Evolutionary conservation across 2,329 filamentous ascomycete genomes (phyloP).

Genomic region (Penicillium sp.): DNA sequence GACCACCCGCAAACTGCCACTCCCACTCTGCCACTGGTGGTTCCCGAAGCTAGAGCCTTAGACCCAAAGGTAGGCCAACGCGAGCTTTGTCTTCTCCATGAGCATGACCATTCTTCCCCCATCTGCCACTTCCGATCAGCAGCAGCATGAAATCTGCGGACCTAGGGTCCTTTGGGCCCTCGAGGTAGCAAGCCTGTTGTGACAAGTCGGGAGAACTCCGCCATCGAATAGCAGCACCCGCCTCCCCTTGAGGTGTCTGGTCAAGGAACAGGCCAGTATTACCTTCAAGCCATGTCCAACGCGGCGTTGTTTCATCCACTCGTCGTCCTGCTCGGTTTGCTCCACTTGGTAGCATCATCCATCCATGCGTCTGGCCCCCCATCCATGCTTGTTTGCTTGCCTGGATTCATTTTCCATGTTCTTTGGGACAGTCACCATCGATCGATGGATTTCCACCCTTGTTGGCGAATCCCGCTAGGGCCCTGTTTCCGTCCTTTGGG

Average conservation of each 20-base stretch:
- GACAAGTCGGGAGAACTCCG: background rate
- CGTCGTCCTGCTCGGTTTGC: background rate
- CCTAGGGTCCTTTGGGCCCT: background rate
- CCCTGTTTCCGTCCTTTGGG: conserved; percentile 4
- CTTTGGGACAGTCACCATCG: conserved; percentile 1
- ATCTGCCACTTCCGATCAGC: background rate
- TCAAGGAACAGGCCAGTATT: background rate
- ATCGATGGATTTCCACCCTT: conserved; percentile 5
- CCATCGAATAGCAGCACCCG: conserved; percentile 1
- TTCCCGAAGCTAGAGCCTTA: background rate
- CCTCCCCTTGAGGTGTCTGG: background rate
- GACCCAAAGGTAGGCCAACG: background rate
- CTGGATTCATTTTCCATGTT: conserved; percentile 10
- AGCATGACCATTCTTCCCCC: background rate
- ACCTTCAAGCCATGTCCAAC: background rate
- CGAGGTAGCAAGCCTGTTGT: background rate
- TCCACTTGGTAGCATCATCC: conserved; percentile 2
- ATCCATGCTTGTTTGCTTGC: conserved; percentile 9
- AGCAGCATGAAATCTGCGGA: conserved; percentile 9
- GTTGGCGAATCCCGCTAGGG: conserved; percentile 3
- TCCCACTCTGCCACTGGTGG: background rate
- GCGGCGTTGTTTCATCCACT: background rate
- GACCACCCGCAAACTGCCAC: background rate
- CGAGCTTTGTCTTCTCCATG: background rate
- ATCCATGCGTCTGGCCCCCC: conserved; percentile 2